phyloP scores from a whole-genome alignment of 2,329 filamentous ascomycete genomes.

The Anthostomella pinea region DNA sequence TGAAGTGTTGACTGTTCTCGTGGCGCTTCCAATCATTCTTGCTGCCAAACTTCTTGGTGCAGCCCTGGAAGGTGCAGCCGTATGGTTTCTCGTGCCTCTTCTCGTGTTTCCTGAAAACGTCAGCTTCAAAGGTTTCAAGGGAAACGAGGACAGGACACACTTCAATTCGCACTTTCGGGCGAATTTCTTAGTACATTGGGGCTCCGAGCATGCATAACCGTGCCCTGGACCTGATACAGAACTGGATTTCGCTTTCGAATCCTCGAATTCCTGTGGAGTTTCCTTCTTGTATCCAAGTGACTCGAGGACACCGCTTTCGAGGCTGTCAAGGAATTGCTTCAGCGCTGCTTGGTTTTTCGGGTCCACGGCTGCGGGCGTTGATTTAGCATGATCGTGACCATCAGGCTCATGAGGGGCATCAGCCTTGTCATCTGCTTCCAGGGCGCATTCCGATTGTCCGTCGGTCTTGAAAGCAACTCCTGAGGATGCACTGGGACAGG shows the following conservation, averaged over 20 bases:
- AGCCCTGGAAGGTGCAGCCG: conserved; percentile 70
- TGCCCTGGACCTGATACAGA: conserved; percentile 13
- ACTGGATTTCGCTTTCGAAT: conserved; percentile 12
- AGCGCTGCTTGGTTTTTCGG: conserved; percentile 13
- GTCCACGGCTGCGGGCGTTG: conserved; percentile 5
- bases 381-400: neutral
- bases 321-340: conserved; percentile 21
- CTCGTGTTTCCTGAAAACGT: conserved; percentile 67
- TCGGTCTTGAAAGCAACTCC: too few relatives aligned
- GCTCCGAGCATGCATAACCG: conserved; percentile 34
- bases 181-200: conserved; percentile 46
- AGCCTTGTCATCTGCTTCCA: conserved; percentile 4
- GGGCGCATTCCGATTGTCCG: too few relatives aligned
- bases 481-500: conserved; percentile 2
- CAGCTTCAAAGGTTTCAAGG: conserved; percentile 11
- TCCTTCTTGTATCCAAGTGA: conserved; percentile 24
- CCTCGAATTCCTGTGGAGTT: conserved; percentile 7
- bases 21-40: conserved; percentile 95
- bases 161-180: conserved; percentile 54
- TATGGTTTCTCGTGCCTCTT: conserved; percentile 81
- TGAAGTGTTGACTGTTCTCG: conserved; percentile 75
- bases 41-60: conserved; percentile 76
- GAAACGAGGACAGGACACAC: conserved; percentile 33
- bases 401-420: conserved; percentile 5
- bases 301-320: conserved; percentile 25